Evolutionary conservation across 306 rosid species (phyloP).

Genomic region (Delonix regia): DNA sequence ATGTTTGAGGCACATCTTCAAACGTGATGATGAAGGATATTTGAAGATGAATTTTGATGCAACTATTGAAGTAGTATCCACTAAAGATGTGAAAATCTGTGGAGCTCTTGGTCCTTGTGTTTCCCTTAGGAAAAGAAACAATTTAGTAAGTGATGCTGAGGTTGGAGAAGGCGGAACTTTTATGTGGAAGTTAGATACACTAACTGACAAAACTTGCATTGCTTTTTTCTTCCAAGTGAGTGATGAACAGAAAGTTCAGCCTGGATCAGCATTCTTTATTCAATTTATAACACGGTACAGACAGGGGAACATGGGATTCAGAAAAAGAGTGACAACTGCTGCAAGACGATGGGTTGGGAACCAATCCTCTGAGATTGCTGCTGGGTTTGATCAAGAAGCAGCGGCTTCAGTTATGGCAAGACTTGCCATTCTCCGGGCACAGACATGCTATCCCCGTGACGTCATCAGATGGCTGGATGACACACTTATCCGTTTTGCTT

Average conservation of each 20-base stretch:
- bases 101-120: conserved; percentile 96
- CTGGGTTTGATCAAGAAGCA: conserved; percentile 94
- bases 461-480: conserved; percentile 94
- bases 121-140: conserved; percentile 62
- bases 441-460: conserved; percentile 75
- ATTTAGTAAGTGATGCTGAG: conserved; percentile 60
- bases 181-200: conserved; percentile 74
- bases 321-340: conserved; percentile 86
- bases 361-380: conserved; percentile 71
- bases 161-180: conserved; percentile 84
- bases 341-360: conserved; percentile 93
- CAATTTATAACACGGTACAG: conserved; percentile 80
- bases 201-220: conserved; percentile 77
- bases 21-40: conserved; percentile 57
- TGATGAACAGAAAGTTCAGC: conserved; percentile 61
- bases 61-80: conserved; percentile 79
- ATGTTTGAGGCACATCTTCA: conserved; percentile 66
- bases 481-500: conserved; percentile 59
- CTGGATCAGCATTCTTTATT: conserved; percentile 79
- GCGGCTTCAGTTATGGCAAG: conserved; percentile 90
- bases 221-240: conserved; percentile 85
- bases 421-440: conserved; percentile 84
- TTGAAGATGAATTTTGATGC: conserved; percentile 80
- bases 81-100: conserved; percentile 78
- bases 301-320: conserved; percentile 63